Base-by-base conservation (phyloP, 148 eudicot species). In the Rhododendron ferrugineum region DNA sequence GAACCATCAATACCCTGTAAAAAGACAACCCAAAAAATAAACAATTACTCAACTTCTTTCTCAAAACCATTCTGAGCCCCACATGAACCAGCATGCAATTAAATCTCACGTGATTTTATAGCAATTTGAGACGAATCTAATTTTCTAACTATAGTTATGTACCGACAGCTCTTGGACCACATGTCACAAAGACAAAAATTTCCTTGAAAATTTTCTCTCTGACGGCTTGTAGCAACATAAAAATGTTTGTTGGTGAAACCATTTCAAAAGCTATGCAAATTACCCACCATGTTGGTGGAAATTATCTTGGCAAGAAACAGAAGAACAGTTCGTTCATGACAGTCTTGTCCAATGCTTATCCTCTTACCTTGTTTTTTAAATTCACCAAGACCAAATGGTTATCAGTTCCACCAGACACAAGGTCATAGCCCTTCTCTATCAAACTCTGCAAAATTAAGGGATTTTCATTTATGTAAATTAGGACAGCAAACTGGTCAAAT, bases 1-100 rank as follows among this genome's bases (percentile, higher is more conserved):
- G 99, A 97, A 82, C 99, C 99, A 91, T 97, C 99, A 88, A 97
- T 95, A 62, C 98, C 99, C 99, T 97, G 90, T n/a, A 50, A 66
- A 75, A 86, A 81, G 73, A 37, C 62, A n/a, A 82, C 23, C 5
- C 75, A 32, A 44, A 36, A 40, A 26, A 40, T 28, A 76, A 37
- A 56, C 22, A 8, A 75, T 3, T 23, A 32, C 34, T 20, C 40
- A 47, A 11, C 70, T 66, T 5, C 56, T 18, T 26, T 5, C 40
- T 30, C 42, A 49, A 49, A 73, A 28, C 58, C 32, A 70, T 47
- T 40, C 23, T 32, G 26, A 50, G 14, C 4, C 77, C 68, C 80
- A 32, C 4, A 74, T 56, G 49, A n/a, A 74, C 23, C 46, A 23
- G 15, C 54, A 28, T 42, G 32, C 22, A 49, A 32, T 47, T 22